phyloP scores from a whole-genome alignment of 1,139 yeast species.

The Suhomyces bolitotheri region DNA sequence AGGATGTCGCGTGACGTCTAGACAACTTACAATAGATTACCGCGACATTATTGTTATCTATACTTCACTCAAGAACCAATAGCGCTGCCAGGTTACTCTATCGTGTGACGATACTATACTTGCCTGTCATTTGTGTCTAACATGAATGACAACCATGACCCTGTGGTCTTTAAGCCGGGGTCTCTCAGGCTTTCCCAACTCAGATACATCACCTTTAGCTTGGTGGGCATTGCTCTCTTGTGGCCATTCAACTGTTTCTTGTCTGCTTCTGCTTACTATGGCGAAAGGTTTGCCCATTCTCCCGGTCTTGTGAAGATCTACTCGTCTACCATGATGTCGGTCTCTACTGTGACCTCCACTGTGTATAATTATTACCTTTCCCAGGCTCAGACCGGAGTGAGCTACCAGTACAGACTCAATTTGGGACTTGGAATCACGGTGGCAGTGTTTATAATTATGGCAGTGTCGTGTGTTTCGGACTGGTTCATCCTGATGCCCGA shows the following conservation, averaged over 20 bases:
- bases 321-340: slow-evolving; percentile 87
- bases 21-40: too few relatives aligned
- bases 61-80: too few relatives aligned
- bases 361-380: slow-evolving; percentile 64
- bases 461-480: slow-evolving; percentile 50
- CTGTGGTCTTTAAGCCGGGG: slow-evolving; percentile 26
- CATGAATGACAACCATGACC: slow-evolving; percentile 21
- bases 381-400: slow-evolving; percentile 61
- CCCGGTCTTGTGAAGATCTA: slow-evolving; percentile 60
- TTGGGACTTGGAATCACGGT: slow-evolving; percentile 61
- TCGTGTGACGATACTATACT: too few relatives aligned
- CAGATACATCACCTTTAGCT: slow-evolving; percentile 61
- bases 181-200: slow-evolving; percentile 35
- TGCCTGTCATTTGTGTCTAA: too few relatives aligned
- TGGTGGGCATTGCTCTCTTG: slow-evolving; percentile 73
- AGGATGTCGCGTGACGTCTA: too few relatives aligned
- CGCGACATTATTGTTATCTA: too few relatives aligned
- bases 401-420: slow-evolving; percentile 60
- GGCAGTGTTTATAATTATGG: slow-evolving; percentile 51
- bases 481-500: slow-evolving; percentile 41
- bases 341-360: slow-evolving; percentile 73
- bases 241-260: slow-evolving; percentile 98
- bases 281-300: slow-evolving; percentile 56
- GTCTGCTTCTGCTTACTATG: slow-evolving; percentile 82
- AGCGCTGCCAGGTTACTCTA: too few relatives aligned